Percentiles rank a stretch among this genome's conserved stretches.
phyloP scores from a whole-genome alignment of 2,329 filamentous ascomycete species.

The Fusarium redolens region DNA sequence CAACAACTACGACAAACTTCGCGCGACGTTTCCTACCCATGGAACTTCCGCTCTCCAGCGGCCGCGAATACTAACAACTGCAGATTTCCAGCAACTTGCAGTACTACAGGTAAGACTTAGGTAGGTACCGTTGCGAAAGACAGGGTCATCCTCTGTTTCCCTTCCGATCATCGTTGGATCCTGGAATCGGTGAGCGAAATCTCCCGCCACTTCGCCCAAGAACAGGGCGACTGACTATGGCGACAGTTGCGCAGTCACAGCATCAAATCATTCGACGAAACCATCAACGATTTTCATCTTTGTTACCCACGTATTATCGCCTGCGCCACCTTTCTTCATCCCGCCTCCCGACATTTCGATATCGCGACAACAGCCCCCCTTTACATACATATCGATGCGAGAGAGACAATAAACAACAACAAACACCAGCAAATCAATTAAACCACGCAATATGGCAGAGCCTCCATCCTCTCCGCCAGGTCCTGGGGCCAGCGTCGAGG shows the following conservation, averaged over 20 bases:
- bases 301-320: conserved; percentile 1
- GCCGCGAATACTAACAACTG: conserved; percentile 43
- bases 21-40: conserved; percentile 41
- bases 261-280: conserved; percentile 11
- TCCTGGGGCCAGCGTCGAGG: conserved; percentile 68
- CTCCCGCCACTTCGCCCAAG: conserved; percentile 34
- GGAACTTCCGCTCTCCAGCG: conserved; percentile 45
- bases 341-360: conserved; percentile 7
- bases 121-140: conserved; percentile 31
- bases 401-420: conserved; percentile 28
- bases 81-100: conserved; percentile 17
- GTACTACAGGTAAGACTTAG: conserved; percentile 34
- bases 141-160: conserved; percentile 18
- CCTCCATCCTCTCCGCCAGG: conserved; percentile 71
- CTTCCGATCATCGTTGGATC: conserved; percentile 30
- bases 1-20: conserved; percentile 40
- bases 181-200: conserved; percentile 42
- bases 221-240: conserved; percentile 34
- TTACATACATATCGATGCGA: conserved; percentile 19
- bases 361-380: conserved; percentile 21
- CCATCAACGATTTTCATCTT: conserved; percentile 10
- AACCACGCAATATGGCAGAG: conserved; percentile 61
- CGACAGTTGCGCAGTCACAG: conserved; percentile 27
- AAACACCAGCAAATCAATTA: conserved; percentile 17
- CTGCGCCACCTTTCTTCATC: conserved; percentile 21